Percentiles rank a stretch among this genome's conserved stretches.
Evolutionary conservation across 768 basidiomycete species (phyloP).

Genomic region (Rubroboletus satanas): DNA sequence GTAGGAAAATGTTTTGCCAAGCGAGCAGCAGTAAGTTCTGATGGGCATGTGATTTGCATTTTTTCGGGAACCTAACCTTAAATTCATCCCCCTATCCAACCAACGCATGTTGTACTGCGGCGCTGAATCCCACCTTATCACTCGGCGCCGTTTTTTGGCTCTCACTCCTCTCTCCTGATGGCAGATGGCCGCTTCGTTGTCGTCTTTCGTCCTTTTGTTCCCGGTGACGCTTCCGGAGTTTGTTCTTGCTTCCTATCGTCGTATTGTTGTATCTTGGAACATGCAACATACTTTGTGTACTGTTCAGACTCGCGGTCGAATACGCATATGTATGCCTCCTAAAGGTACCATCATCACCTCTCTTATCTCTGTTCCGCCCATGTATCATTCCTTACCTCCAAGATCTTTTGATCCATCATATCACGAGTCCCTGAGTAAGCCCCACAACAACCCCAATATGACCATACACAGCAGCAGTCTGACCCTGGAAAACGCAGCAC

Average conservation of each 20-base stretch:
- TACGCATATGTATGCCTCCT: neutral
- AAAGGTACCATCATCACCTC: neutral
- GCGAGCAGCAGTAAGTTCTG: neutral
- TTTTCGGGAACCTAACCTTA: constrained; percentile 1
- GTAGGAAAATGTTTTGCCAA: neutral
- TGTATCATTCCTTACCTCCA: neutral
- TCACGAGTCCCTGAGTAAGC: neutral
- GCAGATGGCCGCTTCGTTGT: neutral
- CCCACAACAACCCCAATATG: neutral
- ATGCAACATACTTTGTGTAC: neutral
- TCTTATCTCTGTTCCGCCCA: neutral
- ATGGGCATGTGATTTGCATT: neutral
- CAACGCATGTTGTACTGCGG: neutral
- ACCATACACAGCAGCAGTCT: neutral
- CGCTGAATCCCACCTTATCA: constrained; percentile 11
- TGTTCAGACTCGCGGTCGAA: neutral
- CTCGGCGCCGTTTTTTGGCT: neutral
- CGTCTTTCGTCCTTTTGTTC: neutral
- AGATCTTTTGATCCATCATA: neutral
- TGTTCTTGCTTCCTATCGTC: neutral
- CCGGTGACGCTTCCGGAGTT: neutral
- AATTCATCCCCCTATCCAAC: neutral
- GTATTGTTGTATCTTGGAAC: neutral
- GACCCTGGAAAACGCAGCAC: neutral
- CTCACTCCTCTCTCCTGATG: neutral